Base-by-base conservation (phyloP, 805 yeast species). In the Kodamaea lidongshanica region DNA sequence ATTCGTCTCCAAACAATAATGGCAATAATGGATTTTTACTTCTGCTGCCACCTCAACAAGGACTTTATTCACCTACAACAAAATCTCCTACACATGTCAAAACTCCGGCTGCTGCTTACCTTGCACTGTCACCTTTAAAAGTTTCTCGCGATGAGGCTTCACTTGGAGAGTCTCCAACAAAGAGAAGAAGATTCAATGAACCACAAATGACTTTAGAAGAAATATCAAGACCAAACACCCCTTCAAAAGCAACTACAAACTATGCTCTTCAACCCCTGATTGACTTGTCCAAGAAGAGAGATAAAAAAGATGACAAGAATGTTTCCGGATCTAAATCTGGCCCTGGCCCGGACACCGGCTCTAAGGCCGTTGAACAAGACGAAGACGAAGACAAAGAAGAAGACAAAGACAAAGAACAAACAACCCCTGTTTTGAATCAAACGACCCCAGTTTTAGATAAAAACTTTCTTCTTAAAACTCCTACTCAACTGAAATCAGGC, bases 81-180 rank as follows among this genome's bases (percentile, higher is more conserved):
- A 56, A 54, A 32, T 55, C 61, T 19, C 70, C 70, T 15, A 58
- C 65, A 8, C 67, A 59, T 37, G 55, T 57, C 25, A 52, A 53
- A 28, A 47, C 61, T 9, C 53, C 59, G 5, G 56, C 59, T 6
- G 57, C 59, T n/a, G 38, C 51, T 10, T 55, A 51, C 33, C 53
- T 61, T 23, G 44, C 54, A 21, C 54, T 59, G 27, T 58, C 66
- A 8, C 66, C 66, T 14, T 37, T 56, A 22, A 56, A 56, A 34
- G 39, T 44, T 1, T 34, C 41, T 23, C 33, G 27, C n/a, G 28
- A 33, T 20, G 30, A 38, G 7, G 41, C 39, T 15, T n/a, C n/a
- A n/a, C n/a, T n/a, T n/a, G n/a, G n/a, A n/a, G 65, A 56, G 16
- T 54, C 64, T 8, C 67, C 69, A 10, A 55, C 53, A 8, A 60